Percentiles rank a stretch among this genome's conserved stretches.
phyloP scores from a whole-genome alignment of 1,284 basidiomycete species.

The Pisolithus thermaeus region DNA sequence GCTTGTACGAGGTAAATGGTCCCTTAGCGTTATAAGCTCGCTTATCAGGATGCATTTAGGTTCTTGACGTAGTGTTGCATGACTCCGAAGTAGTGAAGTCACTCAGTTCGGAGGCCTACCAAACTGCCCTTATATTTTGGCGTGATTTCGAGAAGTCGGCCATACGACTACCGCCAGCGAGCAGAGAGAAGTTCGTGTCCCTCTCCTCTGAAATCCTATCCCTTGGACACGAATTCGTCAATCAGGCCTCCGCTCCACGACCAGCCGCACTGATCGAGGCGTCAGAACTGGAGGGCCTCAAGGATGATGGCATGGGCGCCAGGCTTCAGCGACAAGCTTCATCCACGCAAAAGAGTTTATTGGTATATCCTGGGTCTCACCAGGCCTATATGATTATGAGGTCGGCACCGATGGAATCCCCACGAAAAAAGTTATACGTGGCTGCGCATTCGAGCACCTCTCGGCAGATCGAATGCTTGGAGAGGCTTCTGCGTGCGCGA shows the following conservation, averaged over 20 bases:
- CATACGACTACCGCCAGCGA: slow-evolving; percentile 78
- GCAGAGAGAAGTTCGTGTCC: slow-evolving; percentile 80
- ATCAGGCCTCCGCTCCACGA: slow-evolving; percentile 54
- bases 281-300: slow-evolving; percentile 60
- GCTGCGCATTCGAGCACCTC: slow-evolving; percentile 67
- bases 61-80: slow-evolving; percentile 57
- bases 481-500: slow-evolving; percentile 69
- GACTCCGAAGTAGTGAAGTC: slow-evolving; percentile 57
- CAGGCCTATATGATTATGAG: slow-evolving; percentile 92
- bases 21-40: background rate
- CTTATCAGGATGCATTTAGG: slow-evolving; percentile 34
- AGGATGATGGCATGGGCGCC: slow-evolving; percentile 64
- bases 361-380: slow-evolving; percentile 77
- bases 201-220: slow-evolving; percentile 91
- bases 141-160: slow-evolving; percentile 97
- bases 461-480: slow-evolving; percentile 68
- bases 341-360: slow-evolving; percentile 64
- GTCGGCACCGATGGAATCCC: slow-evolving; percentile 77
- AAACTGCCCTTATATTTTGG: slow-evolving; percentile 91
- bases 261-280: slow-evolving; percentile 63
- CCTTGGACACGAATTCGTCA: slow-evolving; percentile 83
- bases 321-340: slow-evolving; percentile 67
- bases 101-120: slow-evolving; percentile 62
- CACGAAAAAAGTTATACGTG: slow-evolving; percentile 74
- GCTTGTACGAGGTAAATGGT: slow-evolving; percentile 76